These are phyloP conservation scores for Rhodotorula graminis DNA, from an alignment of 768 basidiomycete species.

Conservation along the genomic window DNA sequence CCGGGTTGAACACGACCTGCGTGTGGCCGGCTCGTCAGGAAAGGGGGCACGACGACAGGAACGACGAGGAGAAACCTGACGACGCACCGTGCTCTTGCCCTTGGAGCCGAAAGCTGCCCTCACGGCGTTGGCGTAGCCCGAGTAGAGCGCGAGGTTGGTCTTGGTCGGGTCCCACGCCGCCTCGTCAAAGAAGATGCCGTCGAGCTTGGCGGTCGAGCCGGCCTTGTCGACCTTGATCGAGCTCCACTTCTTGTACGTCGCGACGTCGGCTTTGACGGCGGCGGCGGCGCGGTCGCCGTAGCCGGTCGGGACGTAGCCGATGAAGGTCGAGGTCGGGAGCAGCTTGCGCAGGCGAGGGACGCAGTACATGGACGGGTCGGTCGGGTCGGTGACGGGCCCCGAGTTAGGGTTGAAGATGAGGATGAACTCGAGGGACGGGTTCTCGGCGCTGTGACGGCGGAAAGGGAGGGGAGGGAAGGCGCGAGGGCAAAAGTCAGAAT, in stretches of 20 bases:
- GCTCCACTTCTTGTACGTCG: not conserved
- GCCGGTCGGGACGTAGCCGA: constrained; percentile 22
- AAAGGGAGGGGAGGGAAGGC: not conserved
- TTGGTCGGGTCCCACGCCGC: not conserved
- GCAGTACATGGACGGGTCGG: constrained; percentile 21
- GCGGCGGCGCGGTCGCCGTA: not conserved
- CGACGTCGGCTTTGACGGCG: not conserved
- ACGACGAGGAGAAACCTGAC: no score
- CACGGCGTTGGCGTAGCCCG: not conserved
- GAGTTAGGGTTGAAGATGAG: constrained; percentile 22
- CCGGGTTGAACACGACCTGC: constrained; percentile 23
- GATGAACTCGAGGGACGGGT: constrained; percentile 1
- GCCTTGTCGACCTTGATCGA: not conserved
- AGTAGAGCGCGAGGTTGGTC: not conserved
- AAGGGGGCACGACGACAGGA: no score
- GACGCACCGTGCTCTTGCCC: not conserved
- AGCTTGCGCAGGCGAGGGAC: constrained; percentile 10
- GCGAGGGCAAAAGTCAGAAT: not conserved
- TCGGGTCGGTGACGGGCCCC: not conserved
- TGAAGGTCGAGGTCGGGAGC: not conserved
- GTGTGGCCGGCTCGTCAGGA: not conserved
- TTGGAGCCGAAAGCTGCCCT: not conserved
- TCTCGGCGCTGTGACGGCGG: not conserved
- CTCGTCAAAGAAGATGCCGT: constrained; percentile 29
- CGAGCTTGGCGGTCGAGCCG: not conserved